Base-by-base conservation (phyloP, 2,329 filamentous ascomycete genomes). In the Bertia moriformis region DNA sequence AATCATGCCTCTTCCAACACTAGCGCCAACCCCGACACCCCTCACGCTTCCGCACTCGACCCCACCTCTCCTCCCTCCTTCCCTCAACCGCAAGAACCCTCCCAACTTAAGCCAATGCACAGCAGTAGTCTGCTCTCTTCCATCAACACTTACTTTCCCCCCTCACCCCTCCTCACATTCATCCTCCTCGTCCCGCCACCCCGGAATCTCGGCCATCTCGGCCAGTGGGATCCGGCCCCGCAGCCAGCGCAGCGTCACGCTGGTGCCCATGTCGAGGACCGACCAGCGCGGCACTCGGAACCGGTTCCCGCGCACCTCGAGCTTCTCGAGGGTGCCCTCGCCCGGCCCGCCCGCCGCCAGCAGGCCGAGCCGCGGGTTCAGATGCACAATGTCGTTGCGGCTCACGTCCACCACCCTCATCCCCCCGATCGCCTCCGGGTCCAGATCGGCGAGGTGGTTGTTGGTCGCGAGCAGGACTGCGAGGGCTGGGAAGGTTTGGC, bases 241-340 rank as follows among this genome's bases (percentile, higher is more conserved):
- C 38, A 95, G 58, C 82, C 86, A 94, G 38, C 77, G 68, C 46
- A 95, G 61, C 0, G 86, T 79, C 2, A 84, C 81, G 49, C 93
- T 86, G 0, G 88, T 95, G 1, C 89, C 89, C 44, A 86, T 83
- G 43, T 89, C 83, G 37, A 96, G 61, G 4, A 94, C 71, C 45
- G 82, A 83, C 63, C 82, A 88, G 41, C 83, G 75, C 0, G 89
- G 89, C 20, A 95, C 86, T 20, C 85, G 71, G 60, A 96, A 96
- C 20, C 78, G 70, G 54, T 96, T 96, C 0, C 87, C 87, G 19
- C 73, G 73, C 3, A 94, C 81, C 37, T 93, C 81, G 7, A 95
- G 62, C 40, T 71, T 57, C 66, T 82, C 62, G 60, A 74, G 45
- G 49, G 76, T 61, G 2, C 67, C 66, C 29, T 51, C 52, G 3